Conservation (phyloP, 176 grass and related monocot genomes). For the Poa pratensis region DNA sequence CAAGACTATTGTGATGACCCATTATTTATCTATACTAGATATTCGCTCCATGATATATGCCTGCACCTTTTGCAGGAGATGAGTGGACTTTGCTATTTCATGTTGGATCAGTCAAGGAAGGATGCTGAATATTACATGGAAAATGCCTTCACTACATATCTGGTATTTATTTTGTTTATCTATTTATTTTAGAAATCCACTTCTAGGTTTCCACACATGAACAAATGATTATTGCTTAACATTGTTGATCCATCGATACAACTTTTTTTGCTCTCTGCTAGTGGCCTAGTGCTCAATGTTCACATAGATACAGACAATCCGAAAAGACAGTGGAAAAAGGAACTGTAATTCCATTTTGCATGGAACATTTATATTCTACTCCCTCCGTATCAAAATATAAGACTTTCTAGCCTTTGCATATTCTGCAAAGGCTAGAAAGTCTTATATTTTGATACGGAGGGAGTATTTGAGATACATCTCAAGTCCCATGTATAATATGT, state of each 20-base stretch:
- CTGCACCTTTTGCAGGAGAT: constrained; percentile 75
- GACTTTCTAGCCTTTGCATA: too few species aligned
- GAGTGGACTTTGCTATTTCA: constrained; percentile 93
- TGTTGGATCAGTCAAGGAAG: constrained; percentile 98
- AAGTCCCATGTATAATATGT: background rate
- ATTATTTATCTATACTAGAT: constrained; percentile 20
- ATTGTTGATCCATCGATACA: background rate
- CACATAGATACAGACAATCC: background rate
- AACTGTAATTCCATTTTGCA: background rate
- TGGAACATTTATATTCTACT: constrained; percentile 12
- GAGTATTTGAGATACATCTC: background rate
- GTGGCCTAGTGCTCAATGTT: background rate
- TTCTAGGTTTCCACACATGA: constrained; percentile 31
- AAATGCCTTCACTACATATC: constrained; percentile 88
- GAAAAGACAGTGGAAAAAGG: background rate
- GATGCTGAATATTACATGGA: constrained; percentile 97
- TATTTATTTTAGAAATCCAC: constrained; percentile 37
- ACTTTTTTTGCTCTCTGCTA: constrained; percentile 15
- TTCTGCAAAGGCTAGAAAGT: too few species aligned
- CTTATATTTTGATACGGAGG: too few species aligned
- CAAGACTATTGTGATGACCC: constrained; percentile 21
- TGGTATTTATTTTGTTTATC: constrained; percentile 57
- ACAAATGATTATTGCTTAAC: constrained; percentile 22
- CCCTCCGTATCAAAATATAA: too few species aligned
- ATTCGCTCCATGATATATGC: constrained; percentile 40